Percentiles rank a stretch among this genome's conserved stretches.
Evolutionary conservation across 495 filamentous ascomycete genomes (phyloP).

Genomic region (Aspergillus sparsus): DNA sequence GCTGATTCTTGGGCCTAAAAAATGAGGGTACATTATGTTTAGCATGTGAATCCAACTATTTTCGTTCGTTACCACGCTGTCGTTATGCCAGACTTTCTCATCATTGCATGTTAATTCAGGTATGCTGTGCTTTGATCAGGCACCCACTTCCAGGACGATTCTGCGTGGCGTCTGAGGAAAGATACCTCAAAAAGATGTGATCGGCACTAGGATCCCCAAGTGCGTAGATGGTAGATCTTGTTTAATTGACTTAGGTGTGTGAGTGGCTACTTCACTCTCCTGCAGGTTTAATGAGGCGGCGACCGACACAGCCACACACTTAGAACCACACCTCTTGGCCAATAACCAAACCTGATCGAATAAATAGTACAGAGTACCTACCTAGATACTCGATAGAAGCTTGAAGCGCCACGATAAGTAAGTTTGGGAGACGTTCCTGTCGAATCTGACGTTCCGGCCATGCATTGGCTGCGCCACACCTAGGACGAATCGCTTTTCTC

Average conservation of each 20-base stretch:
- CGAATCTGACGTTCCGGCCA: background rate
- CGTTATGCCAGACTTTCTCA: background rate
- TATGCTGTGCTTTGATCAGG: constrained; percentile 8
- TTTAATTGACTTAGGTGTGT: constrained; percentile 3
- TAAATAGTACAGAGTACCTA: too few relatives aligned
- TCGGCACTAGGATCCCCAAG: background rate
- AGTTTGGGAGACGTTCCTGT: background rate
- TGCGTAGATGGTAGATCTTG: constrained; percentile 10
- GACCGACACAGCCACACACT: constrained; percentile 13
- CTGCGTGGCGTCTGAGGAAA: constrained; percentile 12
- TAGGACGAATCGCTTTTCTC: background rate
- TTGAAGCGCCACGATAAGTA: too few relatives aligned
- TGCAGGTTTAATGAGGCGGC: constrained; percentile 13
- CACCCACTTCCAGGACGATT: constrained; percentile 4
- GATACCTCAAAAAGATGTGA: background rate
- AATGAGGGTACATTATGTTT: constrained; percentile 13
- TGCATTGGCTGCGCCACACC: constrained; percentile 1
- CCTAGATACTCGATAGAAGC: too few relatives aligned
- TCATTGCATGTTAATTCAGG: background rate
- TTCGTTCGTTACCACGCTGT: constrained; percentile 15
- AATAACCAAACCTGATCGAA: background rate
- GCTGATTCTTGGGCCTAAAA: constrained; percentile 23
- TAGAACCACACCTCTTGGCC: background rate
- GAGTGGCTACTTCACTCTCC: background rate
- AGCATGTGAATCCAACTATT: constrained; percentile 19